Base-by-base conservation (phyloP, 2,329 filamentous ascomycete species). In the Endoconidiophora laricicola region DNA sequence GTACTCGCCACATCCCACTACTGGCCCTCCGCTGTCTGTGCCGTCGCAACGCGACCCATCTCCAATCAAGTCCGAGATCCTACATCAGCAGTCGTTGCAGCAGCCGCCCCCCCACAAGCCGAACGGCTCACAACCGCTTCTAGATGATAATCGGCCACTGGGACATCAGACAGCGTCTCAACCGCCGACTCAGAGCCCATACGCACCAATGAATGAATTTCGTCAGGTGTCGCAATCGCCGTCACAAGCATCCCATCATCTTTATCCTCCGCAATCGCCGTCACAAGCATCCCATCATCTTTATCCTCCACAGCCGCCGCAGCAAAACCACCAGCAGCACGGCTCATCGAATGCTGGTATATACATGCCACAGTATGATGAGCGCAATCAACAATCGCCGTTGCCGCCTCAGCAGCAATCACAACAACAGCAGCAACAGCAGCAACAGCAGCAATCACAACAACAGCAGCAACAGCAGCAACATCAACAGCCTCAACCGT, bases 171-270 rank as follows among this genome's bases (percentile, higher is more conserved):
- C 49, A 40, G 16, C 55, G 39, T 18, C 52, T 50, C 63, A 60
- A 56, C 58, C 62, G 50, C 59, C 61, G 52, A 57, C 69, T 59
- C 66, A 65, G 51, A 63, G 67, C 53, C 68, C 67, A 52, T 57
- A 18, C 39, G 45, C 61, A 49, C 58, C 63, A 52, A 37, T 43
- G 14, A 41, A 49, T 18, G 47, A 49, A 14, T 22, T 10, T 26
- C 47, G 43, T 9, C 47, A 22, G 24, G 29, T 42, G 39, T 56
- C 60, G 52, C 43, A 50, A 24, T 45, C 52, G 47, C 49, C 49
- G 26, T 47, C 44, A 44, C 58, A 61, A 43, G 57, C 57, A 48
- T 52, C 58, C 52, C 48, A 57, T 44, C 48, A 57, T 43, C 60
- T 36, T 37, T 36, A 37, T 33, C 26, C 44, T 18, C 44, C 44